phyloP scores from a whole-genome alignment of 192 early-diverging fungal genomes.

The Obelidium mucronatum region DNA sequence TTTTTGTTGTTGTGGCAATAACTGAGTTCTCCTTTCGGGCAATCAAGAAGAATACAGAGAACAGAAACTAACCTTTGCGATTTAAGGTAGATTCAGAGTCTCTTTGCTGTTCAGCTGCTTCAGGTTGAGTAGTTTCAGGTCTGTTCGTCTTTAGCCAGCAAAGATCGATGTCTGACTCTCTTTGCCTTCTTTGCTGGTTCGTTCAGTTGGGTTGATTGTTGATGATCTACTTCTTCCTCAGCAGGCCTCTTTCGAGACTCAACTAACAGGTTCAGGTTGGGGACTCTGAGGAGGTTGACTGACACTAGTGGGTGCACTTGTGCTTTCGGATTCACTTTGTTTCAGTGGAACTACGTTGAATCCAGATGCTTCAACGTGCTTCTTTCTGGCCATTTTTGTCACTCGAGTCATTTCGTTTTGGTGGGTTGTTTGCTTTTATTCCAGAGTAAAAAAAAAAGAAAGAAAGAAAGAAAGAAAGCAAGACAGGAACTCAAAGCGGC shows the following conservation, averaged over 20 bases:
- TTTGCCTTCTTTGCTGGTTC: constrained; percentile 38
- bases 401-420: constrained; percentile 60
- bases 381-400: constrained; percentile 62
- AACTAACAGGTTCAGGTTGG: not conserved
- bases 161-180: constrained; percentile 21
- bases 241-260: not conserved
- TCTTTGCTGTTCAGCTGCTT: not conserved
- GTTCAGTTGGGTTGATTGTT: too few species aligned
- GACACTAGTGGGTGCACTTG: constrained; percentile 45
- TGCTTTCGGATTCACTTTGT: constrained; percentile 48
- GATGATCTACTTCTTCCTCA: constrained; percentile 7
- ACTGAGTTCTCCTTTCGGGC: too few species aligned
- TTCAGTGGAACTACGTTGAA: constrained; percentile 58
- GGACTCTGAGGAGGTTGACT: not conserved
- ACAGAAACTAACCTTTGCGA: too few species aligned
- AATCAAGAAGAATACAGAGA: too few species aligned
- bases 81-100: not conserved
- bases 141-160: too few species aligned
- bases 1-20: too few species aligned
- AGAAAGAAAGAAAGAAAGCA: not conserved
- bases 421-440: not conserved
- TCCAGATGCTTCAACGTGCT: constrained; percentile 54
- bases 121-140: too few species aligned
- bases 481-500: not conserved
- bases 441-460: constrained; percentile 29